phyloP scores from a whole-genome alignment of 129 eudicot genomes.

The Lactuca sativa region DNA sequence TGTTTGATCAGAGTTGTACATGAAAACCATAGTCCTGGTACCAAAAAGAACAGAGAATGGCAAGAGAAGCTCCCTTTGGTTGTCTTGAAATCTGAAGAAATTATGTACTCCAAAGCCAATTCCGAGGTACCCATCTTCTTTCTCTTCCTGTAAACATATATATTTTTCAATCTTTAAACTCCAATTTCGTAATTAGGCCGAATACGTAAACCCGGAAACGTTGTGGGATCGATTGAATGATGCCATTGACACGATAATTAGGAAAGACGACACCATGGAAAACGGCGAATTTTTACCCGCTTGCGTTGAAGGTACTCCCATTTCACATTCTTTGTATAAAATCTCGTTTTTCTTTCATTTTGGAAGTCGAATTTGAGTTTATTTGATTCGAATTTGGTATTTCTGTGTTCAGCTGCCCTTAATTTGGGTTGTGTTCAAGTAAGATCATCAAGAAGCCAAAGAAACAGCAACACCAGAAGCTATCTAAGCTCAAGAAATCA shows the following conservation, averaged over 20 bases:
- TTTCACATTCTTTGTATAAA: slow-evolving; percentile 3
- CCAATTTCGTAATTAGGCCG: slow-evolving; percentile 43
- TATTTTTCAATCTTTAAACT: neutral
- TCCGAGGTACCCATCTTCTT: slow-evolving; percentile 61
- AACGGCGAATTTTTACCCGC: slow-evolving; percentile 80
- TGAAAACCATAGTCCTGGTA: slow-evolving; percentile 57
- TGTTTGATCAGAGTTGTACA: slow-evolving; percentile 72
- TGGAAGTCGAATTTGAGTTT: neutral
- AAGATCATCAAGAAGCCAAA: slow-evolving; percentile 84
- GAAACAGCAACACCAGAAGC: slow-evolving; percentile 65
- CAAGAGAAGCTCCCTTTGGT: slow-evolving; percentile 87
- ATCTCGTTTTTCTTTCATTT: neutral
- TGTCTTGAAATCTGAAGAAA: slow-evolving; percentile 87
- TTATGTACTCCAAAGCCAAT: slow-evolving; percentile 96
- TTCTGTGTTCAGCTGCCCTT: slow-evolving; percentile 77
- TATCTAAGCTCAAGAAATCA: slow-evolving; percentile 64
- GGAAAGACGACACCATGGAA: slow-evolving; percentile 81
- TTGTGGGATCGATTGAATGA: slow-evolving; percentile 88
- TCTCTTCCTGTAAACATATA: neutral
- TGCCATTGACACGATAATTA: slow-evolving; percentile 80
- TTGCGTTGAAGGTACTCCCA: slow-evolving; percentile 82
- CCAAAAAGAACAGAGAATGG: slow-evolving; percentile 90
- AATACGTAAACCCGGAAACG: slow-evolving; percentile 69
- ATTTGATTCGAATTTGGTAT: neutral
- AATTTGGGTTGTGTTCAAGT: slow-evolving; percentile 84